Evolutionary conservation across 306 rosid genomes (phyloP).

Genomic region (Fragaria vesca): DNA sequence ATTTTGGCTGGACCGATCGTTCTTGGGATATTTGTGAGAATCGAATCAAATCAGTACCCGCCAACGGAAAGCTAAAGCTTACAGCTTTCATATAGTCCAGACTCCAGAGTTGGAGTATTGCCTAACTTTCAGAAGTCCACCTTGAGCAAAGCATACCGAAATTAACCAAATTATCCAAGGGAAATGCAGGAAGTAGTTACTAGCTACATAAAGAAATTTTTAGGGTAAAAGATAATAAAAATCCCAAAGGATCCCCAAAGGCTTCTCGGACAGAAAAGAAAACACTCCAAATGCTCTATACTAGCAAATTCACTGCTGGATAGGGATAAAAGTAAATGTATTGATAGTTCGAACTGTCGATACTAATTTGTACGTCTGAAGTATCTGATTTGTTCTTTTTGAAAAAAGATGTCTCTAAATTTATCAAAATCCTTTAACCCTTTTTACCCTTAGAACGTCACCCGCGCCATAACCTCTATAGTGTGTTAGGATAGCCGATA

Average conservation of each 20-base stretch:
- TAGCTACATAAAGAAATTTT: too few species aligned
- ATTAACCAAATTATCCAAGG: not conserved
- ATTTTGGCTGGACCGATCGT: slow-evolving; percentile 1
- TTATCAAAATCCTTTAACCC: too few species aligned
- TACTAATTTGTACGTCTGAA: too few species aligned
- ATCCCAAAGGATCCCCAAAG: not conserved
- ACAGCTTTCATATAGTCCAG: not conserved
- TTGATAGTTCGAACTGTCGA: too few species aligned
- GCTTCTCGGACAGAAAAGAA: too few species aligned
- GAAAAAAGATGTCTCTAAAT: too few species aligned
- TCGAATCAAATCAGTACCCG: not conserved
- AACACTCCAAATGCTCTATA: not conserved
- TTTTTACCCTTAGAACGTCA: too few species aligned
- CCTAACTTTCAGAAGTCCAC: not conserved
- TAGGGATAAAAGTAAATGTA: too few species aligned
- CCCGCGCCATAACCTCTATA: too few species aligned
- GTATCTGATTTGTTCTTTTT: too few species aligned
- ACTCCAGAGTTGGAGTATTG: not conserved
- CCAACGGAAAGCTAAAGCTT: not conserved
- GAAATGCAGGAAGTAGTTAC: not conserved
- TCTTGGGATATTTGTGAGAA: slow-evolving; percentile 3
- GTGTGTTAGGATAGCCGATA: too few species aligned
- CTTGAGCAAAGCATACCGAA: not conserved
- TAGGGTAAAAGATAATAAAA: not conserved
- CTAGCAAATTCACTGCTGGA: not conserved